phyloP scores from a whole-genome alignment of 2,329 filamentous ascomycete species.

The Trichoderma aggressivum region DNA sequence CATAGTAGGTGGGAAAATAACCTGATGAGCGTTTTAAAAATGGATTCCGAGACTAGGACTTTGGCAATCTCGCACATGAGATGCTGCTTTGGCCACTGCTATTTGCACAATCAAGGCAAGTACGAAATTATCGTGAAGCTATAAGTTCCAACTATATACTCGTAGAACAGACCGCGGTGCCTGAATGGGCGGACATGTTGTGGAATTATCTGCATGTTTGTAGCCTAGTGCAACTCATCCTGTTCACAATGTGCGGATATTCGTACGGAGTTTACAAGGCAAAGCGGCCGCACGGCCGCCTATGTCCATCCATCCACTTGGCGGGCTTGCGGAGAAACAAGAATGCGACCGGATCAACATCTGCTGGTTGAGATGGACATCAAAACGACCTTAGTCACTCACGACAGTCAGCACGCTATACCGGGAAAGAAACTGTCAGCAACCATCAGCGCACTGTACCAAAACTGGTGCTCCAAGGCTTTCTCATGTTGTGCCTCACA shows the following conservation, averaged over 20 bases:
- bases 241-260: not conserved
- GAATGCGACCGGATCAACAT: not conserved
- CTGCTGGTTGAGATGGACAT: not conserved
- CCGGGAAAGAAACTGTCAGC: not conserved
- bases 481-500: not conserved
- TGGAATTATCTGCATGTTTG: not conserved
- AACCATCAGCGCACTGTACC: not conserved
- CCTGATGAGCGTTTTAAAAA: not conserved
- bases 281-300: not conserved
- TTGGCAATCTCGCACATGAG: not conserved
- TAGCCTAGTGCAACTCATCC: not conserved
- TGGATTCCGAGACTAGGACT: not conserved
- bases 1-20: not conserved
- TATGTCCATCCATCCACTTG: not conserved
- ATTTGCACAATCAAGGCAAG: not conserved
- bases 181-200: not conserved
- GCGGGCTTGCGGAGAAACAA: not conserved
- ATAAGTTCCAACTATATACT: not conserved
- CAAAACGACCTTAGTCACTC: not conserved
- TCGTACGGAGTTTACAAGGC: not conserved
- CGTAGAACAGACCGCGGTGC: not conserved
- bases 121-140: not conserved
- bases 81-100: not conserved
- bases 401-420: not conserved
- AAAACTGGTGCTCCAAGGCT: not conserved